Base-by-base conservation (phyloP, 2,329 filamentous ascomycete genomes). In the Elsinoe necatrix region DNA sequence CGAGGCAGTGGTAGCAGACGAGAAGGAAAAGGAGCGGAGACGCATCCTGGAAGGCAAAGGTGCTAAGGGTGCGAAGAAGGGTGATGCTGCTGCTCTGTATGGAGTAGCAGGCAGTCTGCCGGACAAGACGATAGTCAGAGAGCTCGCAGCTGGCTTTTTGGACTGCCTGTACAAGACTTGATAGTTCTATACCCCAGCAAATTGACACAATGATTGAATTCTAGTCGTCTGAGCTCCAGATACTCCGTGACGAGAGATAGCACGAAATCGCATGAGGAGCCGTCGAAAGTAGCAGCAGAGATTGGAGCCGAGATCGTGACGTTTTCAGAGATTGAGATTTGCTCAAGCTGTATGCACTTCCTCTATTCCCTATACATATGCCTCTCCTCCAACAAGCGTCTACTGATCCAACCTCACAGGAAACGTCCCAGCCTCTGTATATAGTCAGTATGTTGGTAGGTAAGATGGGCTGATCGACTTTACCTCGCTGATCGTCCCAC, bases 401-500 rank as follows among this genome's bases (percentile, higher is more conserved):
- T 75, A 77, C 65, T 71, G 68, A 61, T 78, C 75, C 67, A 78
- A 66, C 58, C 69, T 69, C 61, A 68, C 71, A 27, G 79, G 79
- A 70, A 82, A 82, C 64, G 77, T 82, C 61, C 79, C 79, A 59
- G 74, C 75, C 66, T 80, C 79, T 76, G 67, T 60, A 3, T 9
- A 20, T 50, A 37, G 20, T 45, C n/a, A 37, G 35, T 12, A 56
- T 8, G 16, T 16, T 12, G 21, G 11, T 11, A 1, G 11, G 20
- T 16, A 16, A 9, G 11, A 1, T 9, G 34, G 6, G 6, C 4
- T 37, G 54, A 9, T 21, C 12, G 61, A 56, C 77, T 86, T 71
- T 79, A 95, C 89, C 89, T 76, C 93, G 87, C 81, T 97, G 93
- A 70, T 93, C 89, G 72, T 98, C 92, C 93, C 93, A 98, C 77